Evolutionary conservation across 2,329 filamentous ascomycete species (phyloP).

Genomic region (Xylaria sp.): DNA sequence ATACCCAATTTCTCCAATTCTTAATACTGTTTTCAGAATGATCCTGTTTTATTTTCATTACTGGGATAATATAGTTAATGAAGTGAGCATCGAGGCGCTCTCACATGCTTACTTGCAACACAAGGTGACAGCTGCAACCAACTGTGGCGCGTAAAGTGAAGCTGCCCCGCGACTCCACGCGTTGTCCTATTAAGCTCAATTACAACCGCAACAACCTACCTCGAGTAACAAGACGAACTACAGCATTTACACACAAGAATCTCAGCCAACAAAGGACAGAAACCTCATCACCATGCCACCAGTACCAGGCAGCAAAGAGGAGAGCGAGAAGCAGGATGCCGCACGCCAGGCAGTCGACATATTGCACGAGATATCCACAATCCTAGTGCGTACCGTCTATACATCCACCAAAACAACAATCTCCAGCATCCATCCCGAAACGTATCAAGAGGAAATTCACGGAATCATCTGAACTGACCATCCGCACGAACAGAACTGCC

Average conservation of each 20-base stretch:
- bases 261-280: not conserved
- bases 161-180: conserved; percentile 35
- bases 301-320: conserved; percentile 55
- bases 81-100: not conserved
- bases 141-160: conserved; percentile 32
- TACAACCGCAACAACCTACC: conserved; percentile 2
- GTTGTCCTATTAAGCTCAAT: conserved; percentile 18
- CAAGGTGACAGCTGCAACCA: conserved; percentile 39
- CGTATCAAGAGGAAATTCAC: not conserved
- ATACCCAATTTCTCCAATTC: conserved; percentile 32
- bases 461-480: not conserved
- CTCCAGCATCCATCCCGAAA: conserved; percentile 5
- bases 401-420: conserved; percentile 4
- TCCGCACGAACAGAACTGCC: conserved; percentile 76
- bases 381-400: conserved; percentile 74
- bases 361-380: conserved; percentile 84
- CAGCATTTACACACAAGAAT: not conserved
- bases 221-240: not conserved
- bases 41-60: too few relatives aligned
- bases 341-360: conserved; percentile 87
- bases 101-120: not conserved
- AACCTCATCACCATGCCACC: conserved; percentile 35
- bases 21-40: not conserved
- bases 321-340: conserved; percentile 75
- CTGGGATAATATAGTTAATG: too few relatives aligned